Conservation (phyloP, 2,329 filamentous ascomycete species). For the Lecanicillium sp. region DNA sequence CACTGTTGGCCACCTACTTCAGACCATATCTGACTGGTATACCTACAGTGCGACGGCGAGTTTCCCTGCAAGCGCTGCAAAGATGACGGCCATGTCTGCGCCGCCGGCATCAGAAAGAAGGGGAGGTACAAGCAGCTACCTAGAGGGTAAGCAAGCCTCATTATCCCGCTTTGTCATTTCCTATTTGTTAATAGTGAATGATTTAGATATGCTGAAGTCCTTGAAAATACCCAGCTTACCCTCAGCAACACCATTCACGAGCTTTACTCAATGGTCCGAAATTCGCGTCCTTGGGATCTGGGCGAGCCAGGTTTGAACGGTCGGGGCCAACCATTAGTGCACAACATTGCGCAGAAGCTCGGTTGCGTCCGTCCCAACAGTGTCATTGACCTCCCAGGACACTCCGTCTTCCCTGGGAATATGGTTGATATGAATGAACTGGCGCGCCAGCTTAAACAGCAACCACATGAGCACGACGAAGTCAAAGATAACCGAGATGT, state of each 20-base stretch:
- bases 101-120: slow-evolving; percentile 55
- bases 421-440: slow-evolving; percentile 49
- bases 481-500: slow-evolving; percentile 13
- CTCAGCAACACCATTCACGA: slow-evolving; percentile 58
- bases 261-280: slow-evolving; percentile 55
- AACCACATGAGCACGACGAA: slow-evolving; percentile 32
- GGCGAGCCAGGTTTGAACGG: slow-evolving; percentile 58
- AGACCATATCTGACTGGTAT: slow-evolving; percentile 8
- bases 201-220: slow-evolving; percentile 51
- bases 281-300: slow-evolving; percentile 48
- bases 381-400: slow-evolving; percentile 49
- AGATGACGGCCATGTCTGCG: slow-evolving; percentile 56
- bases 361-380: slow-evolving; percentile 55
- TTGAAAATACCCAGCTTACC: slow-evolving; percentile 57
- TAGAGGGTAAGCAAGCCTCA: slow-evolving; percentile 38
- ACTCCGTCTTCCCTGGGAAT: slow-evolving; percentile 53
- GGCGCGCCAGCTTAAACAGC: slow-evolving; percentile 43
- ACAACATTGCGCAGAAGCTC: slow-evolving; percentile 56
- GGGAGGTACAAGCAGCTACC: slow-evolving; percentile 61
- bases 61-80: slow-evolving; percentile 60
- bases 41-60: slow-evolving; percentile 50
- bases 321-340: slow-evolving; percentile 53
- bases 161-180: not conserved
- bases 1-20: slow-evolving; percentile 7
- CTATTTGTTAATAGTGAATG: not conserved